These are phyloP conservation scores for Xylaria sp. DNA, from an alignment of 2,329 filamentous ascomycete species.

Conservation along the genomic window DNA sequence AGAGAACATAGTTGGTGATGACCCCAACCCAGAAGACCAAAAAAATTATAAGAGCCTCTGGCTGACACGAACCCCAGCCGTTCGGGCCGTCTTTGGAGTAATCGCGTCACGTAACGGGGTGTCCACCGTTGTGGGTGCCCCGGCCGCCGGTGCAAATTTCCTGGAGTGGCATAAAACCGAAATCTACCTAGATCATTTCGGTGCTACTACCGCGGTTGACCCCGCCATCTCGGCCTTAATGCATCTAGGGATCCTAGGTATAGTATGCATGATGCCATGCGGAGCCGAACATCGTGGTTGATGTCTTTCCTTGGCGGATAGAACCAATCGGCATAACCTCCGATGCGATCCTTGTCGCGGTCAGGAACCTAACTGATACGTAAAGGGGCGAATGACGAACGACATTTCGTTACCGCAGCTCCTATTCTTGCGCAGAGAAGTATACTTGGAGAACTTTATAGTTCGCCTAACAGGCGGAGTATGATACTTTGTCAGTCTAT, in stretches of 20 bases:
- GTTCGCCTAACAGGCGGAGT: neutral
- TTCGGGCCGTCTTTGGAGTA: conserved; percentile 19
- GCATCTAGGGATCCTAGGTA: neutral
- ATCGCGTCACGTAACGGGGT: conserved; percentile 16
- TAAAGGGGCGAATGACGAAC: neutral
- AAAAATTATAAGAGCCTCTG: neutral
- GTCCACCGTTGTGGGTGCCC: conserved; percentile 13
- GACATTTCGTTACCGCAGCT: neutral
- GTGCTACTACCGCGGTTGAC: conserved; percentile 5
- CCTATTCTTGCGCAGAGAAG: neutral
- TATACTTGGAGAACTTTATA: neutral
- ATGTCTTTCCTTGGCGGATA: conserved; percentile 4
- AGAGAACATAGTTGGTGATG: neutral
- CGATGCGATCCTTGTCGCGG: neutral
- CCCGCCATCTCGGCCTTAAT: conserved; percentile 3
- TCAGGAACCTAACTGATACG: neutral
- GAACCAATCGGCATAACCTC: neutral
- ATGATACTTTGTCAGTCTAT: neutral
- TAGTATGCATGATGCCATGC: conserved; percentile 14
- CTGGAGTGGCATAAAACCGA: conserved; percentile 12
- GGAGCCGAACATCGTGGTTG: neutral
- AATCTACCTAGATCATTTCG: conserved; percentile 10
- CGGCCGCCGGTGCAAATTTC: conserved; percentile 14
- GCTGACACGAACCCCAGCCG: neutral
- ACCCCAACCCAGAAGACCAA: neutral